Evolutionary conservation across 495 filamentous ascomycete genomes (phyloP).

Genomic region (Podospora pseudocomata): DNA sequence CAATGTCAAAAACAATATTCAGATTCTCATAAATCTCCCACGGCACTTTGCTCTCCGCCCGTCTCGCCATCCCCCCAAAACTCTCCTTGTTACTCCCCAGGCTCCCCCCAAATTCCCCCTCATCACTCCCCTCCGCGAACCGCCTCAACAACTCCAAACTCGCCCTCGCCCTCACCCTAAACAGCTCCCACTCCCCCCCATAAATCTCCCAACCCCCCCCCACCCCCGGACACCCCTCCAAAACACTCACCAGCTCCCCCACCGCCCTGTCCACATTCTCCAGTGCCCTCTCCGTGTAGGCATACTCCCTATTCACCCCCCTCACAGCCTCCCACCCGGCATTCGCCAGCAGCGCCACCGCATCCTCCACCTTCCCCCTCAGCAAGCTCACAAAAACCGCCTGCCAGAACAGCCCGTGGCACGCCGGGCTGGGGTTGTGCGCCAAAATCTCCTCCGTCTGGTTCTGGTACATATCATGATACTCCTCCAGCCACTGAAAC

Average conservation of each 20-base stretch:
- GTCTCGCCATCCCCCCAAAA: conserved; percentile 57
- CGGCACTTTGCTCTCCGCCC: conserved; percentile 77
- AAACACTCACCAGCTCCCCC: conserved; percentile 57
- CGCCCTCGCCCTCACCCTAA: conserved; percentile 63
- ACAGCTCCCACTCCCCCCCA: conserved; percentile 71
- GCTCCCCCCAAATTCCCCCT: conserved; percentile 41
- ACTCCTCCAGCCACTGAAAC: conserved; percentile 70
- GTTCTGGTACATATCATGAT: conserved; percentile 59
- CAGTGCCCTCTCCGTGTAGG: conserved; percentile 68
- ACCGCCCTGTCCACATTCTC: conserved; percentile 67
- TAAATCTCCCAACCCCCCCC: conserved; percentile 71
- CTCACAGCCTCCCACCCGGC: conserved; percentile 72
- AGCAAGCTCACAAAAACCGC: conserved; percentile 62
- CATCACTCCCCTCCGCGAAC: conserved; percentile 67
- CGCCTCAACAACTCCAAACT: conserved; percentile 62
- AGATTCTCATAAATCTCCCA: conserved; percentile 83
- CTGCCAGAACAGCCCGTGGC: conserved; percentile 76
- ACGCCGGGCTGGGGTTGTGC: conserved; percentile 64
- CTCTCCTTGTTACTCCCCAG: conserved; percentile 33
- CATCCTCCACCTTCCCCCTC: conserved; percentile 64
- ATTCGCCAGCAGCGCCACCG: conserved; percentile 58
- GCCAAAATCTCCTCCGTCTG: conserved; percentile 58
- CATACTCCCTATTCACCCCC: conserved; percentile 53
- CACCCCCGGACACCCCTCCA: conserved; percentile 67
- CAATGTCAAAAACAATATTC: conserved; percentile 66